These are phyloP conservation scores for Schizophyllum amplum DNA, from an alignment of 1,284 basidiomycete genomes.

Conservation along the genomic window DNA sequence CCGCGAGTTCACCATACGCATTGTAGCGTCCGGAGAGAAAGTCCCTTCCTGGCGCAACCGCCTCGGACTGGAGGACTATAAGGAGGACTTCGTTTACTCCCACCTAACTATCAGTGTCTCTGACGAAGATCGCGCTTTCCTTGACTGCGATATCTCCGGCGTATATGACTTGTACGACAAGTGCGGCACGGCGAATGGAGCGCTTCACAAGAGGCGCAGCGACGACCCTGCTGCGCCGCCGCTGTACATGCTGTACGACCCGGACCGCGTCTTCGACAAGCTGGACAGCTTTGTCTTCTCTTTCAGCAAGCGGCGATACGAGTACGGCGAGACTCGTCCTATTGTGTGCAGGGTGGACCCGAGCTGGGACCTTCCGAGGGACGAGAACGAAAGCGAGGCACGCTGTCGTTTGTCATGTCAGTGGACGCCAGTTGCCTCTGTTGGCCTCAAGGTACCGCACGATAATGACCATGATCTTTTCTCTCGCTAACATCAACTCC, in stretches of 20 bases:
- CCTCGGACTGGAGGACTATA: slow-evolving; percentile 69
- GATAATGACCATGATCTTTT: not conserved
- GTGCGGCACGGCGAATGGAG: slow-evolving; percentile 85
- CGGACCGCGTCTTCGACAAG: slow-evolving; percentile 69
- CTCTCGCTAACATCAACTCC: not conserved
- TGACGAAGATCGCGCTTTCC: slow-evolving; percentile 34
- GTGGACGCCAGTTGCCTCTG: slow-evolving; percentile 46
- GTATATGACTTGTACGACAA: slow-evolving; percentile 73
- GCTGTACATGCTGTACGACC: slow-evolving; percentile 81
- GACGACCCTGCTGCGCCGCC: slow-evolving; percentile 45
- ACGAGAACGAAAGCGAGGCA: slow-evolving; percentile 39
- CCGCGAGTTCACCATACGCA: slow-evolving; percentile 45
- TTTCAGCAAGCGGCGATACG: slow-evolving; percentile 66
- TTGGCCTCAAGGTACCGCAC: slow-evolving; percentile 44
- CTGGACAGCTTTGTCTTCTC: slow-evolving; percentile 81
- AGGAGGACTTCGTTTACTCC: slow-evolving; percentile 62
- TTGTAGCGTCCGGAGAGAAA: slow-evolving; percentile 62
- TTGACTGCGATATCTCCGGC: slow-evolving; percentile 82
- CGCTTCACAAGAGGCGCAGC: slow-evolving; percentile 66
- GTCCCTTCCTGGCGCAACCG: slow-evolving; percentile 83
- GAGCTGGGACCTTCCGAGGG: slow-evolving; percentile 68
- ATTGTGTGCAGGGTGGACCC: slow-evolving; percentile 64
- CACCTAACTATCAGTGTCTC: slow-evolving; percentile 57
- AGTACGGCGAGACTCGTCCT: slow-evolving; percentile 74
- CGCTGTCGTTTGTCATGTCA: slow-evolving; percentile 51